These are phyloP conservation scores for Solanum chacoense DNA, from an alignment of 305 asterid genomes.

Conservation along the genomic window DNA sequence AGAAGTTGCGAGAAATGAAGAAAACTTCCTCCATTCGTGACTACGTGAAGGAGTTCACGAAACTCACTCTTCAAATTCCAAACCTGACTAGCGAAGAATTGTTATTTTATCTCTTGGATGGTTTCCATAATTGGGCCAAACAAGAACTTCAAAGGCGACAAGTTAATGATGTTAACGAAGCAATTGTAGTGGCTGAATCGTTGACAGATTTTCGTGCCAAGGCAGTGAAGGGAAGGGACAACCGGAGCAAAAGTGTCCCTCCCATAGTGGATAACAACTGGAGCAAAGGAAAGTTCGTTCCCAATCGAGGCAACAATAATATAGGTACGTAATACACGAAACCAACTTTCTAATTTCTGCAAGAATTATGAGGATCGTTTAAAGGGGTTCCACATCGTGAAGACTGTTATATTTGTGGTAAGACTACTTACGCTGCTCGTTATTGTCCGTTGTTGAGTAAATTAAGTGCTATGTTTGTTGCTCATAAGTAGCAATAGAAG, in stretches of 20 bases:
- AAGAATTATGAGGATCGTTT: not conserved
- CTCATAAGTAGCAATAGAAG: not conserved
- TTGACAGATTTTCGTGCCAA: too few species aligned
- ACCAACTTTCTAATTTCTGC: not conserved
- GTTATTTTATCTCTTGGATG: not conserved
- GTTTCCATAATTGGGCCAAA: not conserved
- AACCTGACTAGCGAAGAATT: not conserved
- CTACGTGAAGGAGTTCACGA: not conserved
- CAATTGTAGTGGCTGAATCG: not conserved
- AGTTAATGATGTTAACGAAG: not conserved
- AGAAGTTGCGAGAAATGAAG: not conserved
- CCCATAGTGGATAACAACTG: not conserved
- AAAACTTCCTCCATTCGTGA: not conserved
- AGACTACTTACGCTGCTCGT: not conserved
- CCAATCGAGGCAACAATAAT: not conserved
- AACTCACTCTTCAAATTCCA: not conserved
- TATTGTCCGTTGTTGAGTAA: not conserved
- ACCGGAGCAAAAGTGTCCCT: not conserved
- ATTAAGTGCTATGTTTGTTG: not conserved
- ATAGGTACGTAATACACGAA: not conserved
- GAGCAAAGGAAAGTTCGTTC: not conserved
- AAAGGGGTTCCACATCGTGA: not conserved
- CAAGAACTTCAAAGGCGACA: not conserved
- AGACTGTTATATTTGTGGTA: not conserved
- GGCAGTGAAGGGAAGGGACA: not conserved